Base-by-base conservation (phyloP, 345 rosid genomes). In the Salix brachista region DNA sequence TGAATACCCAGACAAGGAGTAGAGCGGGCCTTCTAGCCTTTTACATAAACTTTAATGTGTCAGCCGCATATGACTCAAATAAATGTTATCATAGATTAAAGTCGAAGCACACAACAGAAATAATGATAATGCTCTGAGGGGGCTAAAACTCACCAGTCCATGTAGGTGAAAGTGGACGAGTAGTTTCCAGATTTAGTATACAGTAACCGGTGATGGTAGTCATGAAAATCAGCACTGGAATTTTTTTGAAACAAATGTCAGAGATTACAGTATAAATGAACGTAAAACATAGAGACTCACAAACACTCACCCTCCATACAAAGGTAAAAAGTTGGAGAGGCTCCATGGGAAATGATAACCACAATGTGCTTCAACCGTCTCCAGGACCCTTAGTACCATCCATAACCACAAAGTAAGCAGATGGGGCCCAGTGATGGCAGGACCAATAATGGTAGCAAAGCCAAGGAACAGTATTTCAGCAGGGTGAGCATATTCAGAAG, bases 341-440 rank as follows among this genome's bases (percentile, higher is more conserved):
- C 99, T 93, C 98, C 99, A 96, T 14, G 97, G 98, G 80, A 96
- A 93, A 89, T 96, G 95, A 78, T 96, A 96, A 81, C 98, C 99
- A 82, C 97, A 93, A 77, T 96, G 99, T 79, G 97, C 98, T 84
- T 96, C 99, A 61, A 96, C 99, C 16, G 99, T 93, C 87, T 93
- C 99, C 72, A 96, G 82, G 70, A 96, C 97, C 85, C 99, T 87
- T 12, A 96, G 86, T 56, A 89, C 85, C 94, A 93, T 87, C 99
- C 99, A 96, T 62, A 93, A 78, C 99, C 99, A 96, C 39, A 94
- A 87, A 61, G 98, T 96, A 61, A 91, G 69, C 58, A 96, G 83
- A 88, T 96, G 98, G 56, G 99, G 99, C 4, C 99, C 99, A 2
- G 99, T 96, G 75, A 96, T 83, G 71, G 98, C 97, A 58, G 99